Conservation (phyloP, 108 stramenopile genomes). For the Skeletonema tropicum region DNA sequence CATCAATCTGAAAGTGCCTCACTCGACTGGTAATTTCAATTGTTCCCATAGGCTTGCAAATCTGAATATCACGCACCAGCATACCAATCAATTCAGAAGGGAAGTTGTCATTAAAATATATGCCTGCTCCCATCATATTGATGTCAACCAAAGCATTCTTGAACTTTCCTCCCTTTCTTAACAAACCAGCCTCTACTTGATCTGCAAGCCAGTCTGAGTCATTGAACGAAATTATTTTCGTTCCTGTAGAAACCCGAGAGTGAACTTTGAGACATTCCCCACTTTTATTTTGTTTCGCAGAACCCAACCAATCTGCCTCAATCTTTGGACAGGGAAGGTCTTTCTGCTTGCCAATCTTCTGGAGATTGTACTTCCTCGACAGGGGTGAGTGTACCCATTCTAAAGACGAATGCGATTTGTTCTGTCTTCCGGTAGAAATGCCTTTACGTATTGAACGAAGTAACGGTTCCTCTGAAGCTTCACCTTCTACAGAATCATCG, state of each 20-base stretch:
- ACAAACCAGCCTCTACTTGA: constrained; percentile 35
- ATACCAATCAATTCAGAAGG: constrained; percentile 46
- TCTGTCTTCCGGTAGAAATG: background rate
- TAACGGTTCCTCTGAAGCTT: background rate
- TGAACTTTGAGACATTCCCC: constrained; percentile 24
- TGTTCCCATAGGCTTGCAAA: constrained; percentile 38
- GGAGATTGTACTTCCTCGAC: constrained; percentile 30
- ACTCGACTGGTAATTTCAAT: constrained; percentile 30
- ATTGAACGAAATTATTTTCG: constrained; percentile 48
- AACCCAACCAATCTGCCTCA: background rate
- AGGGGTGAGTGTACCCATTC: background rate
- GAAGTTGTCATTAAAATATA: constrained; percentile 44
- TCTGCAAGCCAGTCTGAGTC: constrained; percentile 32
- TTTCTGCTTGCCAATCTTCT: constrained; percentile 37
- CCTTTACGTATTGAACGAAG: constrained; percentile 1
- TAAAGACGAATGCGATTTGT: background rate
- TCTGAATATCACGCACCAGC: constrained; percentile 29
- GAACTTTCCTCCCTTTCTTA: constrained; percentile 42
- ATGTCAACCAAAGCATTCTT: constrained; percentile 31
- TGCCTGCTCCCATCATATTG: constrained; percentile 19
- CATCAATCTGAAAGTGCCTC: constrained; percentile 50
- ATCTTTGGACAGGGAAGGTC: constrained; percentile 22
- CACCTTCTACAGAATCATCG: constrained; percentile 1
- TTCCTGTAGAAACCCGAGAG: constrained; percentile 41
- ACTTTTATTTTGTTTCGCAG: background rate